Conservation (phyloP, 1,284 basidiomycete genomes). For the Vanrija pseudolonga region DNA sequence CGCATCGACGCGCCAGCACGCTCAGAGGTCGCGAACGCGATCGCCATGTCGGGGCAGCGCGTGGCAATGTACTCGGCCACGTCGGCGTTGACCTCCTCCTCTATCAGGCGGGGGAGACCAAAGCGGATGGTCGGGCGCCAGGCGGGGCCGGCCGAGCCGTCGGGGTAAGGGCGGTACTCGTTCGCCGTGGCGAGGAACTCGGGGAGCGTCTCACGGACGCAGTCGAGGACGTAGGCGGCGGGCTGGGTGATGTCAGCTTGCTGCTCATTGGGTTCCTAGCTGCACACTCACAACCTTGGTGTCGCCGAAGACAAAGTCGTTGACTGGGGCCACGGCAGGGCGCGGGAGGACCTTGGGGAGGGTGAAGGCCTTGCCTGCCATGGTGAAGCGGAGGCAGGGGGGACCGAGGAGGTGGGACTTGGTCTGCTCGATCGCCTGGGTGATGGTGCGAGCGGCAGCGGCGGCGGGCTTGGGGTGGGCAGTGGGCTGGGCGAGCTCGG, state of each 20-base stretch:
- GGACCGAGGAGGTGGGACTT: background rate
- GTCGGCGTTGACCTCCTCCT: constrained; percentile 8
- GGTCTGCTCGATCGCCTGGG: background rate
- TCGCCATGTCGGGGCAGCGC: constrained; percentile 28
- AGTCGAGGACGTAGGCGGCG: constrained; percentile 21
- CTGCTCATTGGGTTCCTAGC: background rate
- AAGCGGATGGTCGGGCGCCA: constrained; percentile 14
- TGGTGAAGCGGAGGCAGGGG: no score
- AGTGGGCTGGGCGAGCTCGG: background rate
- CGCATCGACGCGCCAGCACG: constrained; percentile 4
- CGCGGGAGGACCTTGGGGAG: background rate
- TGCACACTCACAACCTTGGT: constrained; percentile 22
- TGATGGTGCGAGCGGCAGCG: background rate
- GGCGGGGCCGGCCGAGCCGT: background rate
- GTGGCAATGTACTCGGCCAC: constrained; percentile 8
- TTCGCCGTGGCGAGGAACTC: constrained; percentile 12
- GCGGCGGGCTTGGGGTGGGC: background rate
- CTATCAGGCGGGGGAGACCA: constrained; percentile 21
- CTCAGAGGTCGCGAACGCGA: constrained; percentile 18
- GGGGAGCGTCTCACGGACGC: constrained; percentile 18
- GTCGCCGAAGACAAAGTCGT: constrained; percentile 1
- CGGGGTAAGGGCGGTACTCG: constrained; percentile 17
- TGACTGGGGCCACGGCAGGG: constrained; percentile 1
- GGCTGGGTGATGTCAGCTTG: constrained; percentile 20
- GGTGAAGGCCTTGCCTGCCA: background rate